A percentile compares a stretch with the other conserved stretches of the same genome.
These are phyloP conservation scores for Naematelia encephala DNA, from an alignment of 768 basidiomycete genomes.

Conservation along the genomic window DNA sequence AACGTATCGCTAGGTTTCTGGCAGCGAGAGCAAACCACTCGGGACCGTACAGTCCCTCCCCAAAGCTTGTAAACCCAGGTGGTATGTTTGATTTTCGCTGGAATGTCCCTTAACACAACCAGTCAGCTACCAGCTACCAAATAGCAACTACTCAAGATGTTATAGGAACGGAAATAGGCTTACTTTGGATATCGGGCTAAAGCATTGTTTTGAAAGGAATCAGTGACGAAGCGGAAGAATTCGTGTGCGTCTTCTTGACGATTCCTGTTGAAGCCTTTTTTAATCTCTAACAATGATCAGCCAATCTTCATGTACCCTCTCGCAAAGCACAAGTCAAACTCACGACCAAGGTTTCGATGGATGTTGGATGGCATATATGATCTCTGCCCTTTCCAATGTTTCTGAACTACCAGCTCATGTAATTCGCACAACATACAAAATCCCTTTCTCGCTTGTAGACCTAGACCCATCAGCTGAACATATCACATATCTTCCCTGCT, in stretches of 20 bases:
- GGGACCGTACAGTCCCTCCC: slow-evolving; percentile 83
- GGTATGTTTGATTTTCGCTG: slow-evolving; percentile 59
- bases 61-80: slow-evolving; percentile 95
- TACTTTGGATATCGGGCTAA: slow-evolving; percentile 69
- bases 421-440: slow-evolving; percentile 56
- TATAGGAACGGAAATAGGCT: slow-evolving; percentile 23
- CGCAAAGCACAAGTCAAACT: slow-evolving; percentile 34
- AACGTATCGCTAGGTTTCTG: slow-evolving; percentile 89
- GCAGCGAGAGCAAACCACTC: slow-evolving; percentile 81
- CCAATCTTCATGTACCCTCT: neutral
- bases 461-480: neutral
- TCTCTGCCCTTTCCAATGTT: slow-evolving; percentile 54
- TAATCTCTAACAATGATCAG: slow-evolving; percentile 62
- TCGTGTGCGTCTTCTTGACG: slow-evolving; percentile 98
- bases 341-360: slow-evolving; percentile 67
- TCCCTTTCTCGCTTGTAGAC: slow-evolving; percentile 4
- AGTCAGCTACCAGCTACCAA: neutral
- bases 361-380: slow-evolving; percentile 66
- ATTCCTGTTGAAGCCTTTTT: slow-evolving; percentile 84
- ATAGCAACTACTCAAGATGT: too few species aligned
- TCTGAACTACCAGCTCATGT: slow-evolving; percentile 56
- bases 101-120: slow-evolving; percentile 33
- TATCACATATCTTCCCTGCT: neutral
- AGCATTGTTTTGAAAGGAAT: slow-evolving; percentile 81
- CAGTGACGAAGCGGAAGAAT: slow-evolving; percentile 89